Base-by-base conservation (phyloP, 495 filamentous ascomycete species). In the Annulohypoxylon bovei region DNA sequence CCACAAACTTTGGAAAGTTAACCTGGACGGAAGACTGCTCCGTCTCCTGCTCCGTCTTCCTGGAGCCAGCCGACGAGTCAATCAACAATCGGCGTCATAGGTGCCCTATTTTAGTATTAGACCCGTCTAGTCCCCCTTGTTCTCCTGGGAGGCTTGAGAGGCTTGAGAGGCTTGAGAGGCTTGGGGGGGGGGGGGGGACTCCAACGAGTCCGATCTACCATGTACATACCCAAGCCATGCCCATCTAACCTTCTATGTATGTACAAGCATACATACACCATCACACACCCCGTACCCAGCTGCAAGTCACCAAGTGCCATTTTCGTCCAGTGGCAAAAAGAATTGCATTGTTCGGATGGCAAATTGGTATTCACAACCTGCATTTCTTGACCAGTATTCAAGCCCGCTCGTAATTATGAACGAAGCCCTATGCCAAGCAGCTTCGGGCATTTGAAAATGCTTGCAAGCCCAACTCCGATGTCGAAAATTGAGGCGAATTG, bases 31-130 rank as follows among this genome's bases (percentile, higher is more conserved):
- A 70, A 70, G 46, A 62, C 27, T 32, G 44, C 56, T 66, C 71
- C 71, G 71, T 73, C 37, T 47, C 37, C 20, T 37, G 44, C 56
- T 66, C 71, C 71, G 71, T 73, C 49, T 58, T 42, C 53, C 65
- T 68, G 59, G 70, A 52, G 56, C 61, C 25, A 69, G 49, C 66
- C 70, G 70, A 69, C 70, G 65, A 73, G 66, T 73, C 71, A 73
- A 72, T 62, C 46, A 61, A 62, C 58, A 65, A 61, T 50, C 27
- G 55, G 63, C 70, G 54, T 72, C 70, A 68, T 72, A 72, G 65
- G 57, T 62, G 35, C 57, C 54, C 54, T 72, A 72, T 56, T 64
- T 46, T 57, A 61, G 44, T 62, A 25, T 58, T 71, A 37, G 66
- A 16, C 55, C 55, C 67, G 40, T 62, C 42, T 66, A 57, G 56